phyloP scores from a whole-genome alignment of 140 eudicot species.

The Artemisia princeps region DNA sequence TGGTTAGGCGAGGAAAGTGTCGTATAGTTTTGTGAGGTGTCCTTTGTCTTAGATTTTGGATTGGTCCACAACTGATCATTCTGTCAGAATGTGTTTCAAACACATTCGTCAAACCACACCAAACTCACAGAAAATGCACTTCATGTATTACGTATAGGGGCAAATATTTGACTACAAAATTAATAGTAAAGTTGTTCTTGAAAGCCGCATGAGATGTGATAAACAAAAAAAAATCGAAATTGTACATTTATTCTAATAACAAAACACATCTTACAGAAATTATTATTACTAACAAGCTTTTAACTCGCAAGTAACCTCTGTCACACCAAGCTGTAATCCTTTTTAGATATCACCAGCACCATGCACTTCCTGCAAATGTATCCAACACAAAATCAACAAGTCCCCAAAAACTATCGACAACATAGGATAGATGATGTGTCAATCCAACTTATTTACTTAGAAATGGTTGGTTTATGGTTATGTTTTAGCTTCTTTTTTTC shows the following conservation, averaged over 20 bases:
- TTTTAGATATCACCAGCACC: constrained; percentile 26
- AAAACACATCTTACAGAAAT: constrained; percentile 25
- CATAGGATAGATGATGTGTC: neutral
- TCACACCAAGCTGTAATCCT: constrained; percentile 16
- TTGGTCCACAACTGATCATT: too few species aligned
- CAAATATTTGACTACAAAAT: constrained; percentile 11
- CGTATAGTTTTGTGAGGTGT: too few species aligned
- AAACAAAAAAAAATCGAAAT: constrained; percentile 16
- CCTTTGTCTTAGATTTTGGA: too few species aligned
- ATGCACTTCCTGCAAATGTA: constrained; percentile 34
- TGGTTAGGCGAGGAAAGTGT: too few species aligned
- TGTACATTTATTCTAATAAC: constrained; percentile 26
- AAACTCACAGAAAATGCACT: neutral
- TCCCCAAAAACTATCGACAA: neutral
- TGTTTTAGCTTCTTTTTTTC: neutral
- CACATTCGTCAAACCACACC: neutral
- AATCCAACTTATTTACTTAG: neutral
- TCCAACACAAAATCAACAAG: constrained; percentile 5
- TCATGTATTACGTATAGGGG: neutral
- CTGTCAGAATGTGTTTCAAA: too few species aligned
- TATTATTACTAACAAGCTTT: constrained; percentile 23
- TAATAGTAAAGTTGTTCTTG: constrained; percentile 3
- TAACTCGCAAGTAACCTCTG: constrained; percentile 20
- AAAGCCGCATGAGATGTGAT: constrained; percentile 30
- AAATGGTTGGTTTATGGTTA: neutral